These are phyloP conservation scores for Cicer cuneatum DNA, from an alignment of 306 rosid genomes.

Conservation along the genomic window DNA sequence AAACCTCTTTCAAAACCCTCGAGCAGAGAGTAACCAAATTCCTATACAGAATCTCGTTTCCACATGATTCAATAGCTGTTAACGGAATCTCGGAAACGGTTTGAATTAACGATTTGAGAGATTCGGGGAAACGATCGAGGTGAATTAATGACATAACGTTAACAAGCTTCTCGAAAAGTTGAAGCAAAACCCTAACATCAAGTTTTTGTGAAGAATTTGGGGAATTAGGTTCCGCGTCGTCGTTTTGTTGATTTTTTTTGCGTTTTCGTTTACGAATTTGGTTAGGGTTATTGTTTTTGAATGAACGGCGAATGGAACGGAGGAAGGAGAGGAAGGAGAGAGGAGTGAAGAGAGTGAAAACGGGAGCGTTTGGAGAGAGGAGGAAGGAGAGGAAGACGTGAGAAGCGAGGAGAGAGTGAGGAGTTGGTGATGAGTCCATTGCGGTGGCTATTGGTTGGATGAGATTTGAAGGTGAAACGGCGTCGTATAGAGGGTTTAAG, in stretches of 20 bases:
- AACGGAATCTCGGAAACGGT: conserved; percentile 65
- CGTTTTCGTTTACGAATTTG: conserved; percentile 53
- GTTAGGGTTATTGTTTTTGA: conserved; percentile 55
- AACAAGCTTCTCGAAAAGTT: conserved; percentile 67
- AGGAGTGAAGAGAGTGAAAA: conserved; percentile 83
- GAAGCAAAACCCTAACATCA: conserved; percentile 55
- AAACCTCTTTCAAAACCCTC: conserved; percentile 58
- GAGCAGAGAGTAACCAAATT: conserved; percentile 56
- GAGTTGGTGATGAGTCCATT: conserved; percentile 70
- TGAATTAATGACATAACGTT: conserved; percentile 66
- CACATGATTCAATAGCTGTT: conserved; percentile 52
- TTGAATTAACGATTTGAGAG: conserved; percentile 72
- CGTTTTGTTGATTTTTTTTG: conserved; percentile 33
- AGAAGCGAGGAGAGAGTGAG: conserved; percentile 68
- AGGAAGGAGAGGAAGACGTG: conserved; percentile 73
- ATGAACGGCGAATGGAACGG: conserved; percentile 74
- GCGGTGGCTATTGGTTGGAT: conserved; percentile 62
- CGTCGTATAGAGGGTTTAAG: conserved; percentile 55
- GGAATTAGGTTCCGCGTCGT: conserved; percentile 8
- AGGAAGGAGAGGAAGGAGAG: conserved; percentile 84
- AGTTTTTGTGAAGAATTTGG: conserved; percentile 41
- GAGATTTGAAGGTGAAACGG: conserved; percentile 66
- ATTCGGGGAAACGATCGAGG: conserved; percentile 83
- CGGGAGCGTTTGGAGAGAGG: conserved; percentile 77
- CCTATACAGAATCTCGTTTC: conserved; percentile 49